A percentile compares a stretch with the other conserved stretches of the same genome.
Conservation (phyloP, 2,329 filamentous ascomycete species). For the Akanthomyces uredinophilus region DNA sequence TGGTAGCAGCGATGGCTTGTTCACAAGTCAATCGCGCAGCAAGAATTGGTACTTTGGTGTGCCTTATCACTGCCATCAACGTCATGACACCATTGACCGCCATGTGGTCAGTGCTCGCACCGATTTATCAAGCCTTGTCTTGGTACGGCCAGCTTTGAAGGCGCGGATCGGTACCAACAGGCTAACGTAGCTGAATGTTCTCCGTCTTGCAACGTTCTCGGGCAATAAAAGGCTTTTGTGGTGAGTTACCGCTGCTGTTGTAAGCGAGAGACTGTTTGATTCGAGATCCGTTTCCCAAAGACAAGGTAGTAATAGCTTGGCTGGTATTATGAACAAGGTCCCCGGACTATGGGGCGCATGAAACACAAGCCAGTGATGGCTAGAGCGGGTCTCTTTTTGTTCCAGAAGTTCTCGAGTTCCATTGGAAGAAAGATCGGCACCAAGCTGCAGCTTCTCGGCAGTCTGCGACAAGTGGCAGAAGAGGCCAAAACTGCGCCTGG, state of each 20-base stretch:
- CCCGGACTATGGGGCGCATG: background rate
- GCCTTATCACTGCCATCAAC: background rate
- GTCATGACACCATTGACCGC: background rate
- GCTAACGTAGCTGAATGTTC: too few species aligned
- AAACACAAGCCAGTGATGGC: background rate
- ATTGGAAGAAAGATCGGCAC: background rate
- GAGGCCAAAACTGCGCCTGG: background rate
- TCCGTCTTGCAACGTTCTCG: background rate
- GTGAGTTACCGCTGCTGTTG: background rate
- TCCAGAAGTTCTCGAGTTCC: slow-evolving; percentile 7
- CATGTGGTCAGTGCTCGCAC: background rate
- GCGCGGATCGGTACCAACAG: background rate
- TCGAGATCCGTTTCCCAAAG: background rate
- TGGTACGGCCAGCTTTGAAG: background rate
- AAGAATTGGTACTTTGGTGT: background rate
- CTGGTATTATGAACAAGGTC: background rate
- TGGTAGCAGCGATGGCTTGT: background rate
- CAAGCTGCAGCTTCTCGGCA: background rate
- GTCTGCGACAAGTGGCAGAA: background rate
- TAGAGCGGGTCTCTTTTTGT: background rate
- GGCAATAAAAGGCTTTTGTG: background rate
- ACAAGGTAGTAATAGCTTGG: slow-evolving; percentile 4
- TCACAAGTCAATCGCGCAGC: background rate
- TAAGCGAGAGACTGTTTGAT: background rate
- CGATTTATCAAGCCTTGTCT: background rate